Conservation (phyloP, 225 moss, liverwort and hornwort species). For the Takakia lepidozioides region DNA sequence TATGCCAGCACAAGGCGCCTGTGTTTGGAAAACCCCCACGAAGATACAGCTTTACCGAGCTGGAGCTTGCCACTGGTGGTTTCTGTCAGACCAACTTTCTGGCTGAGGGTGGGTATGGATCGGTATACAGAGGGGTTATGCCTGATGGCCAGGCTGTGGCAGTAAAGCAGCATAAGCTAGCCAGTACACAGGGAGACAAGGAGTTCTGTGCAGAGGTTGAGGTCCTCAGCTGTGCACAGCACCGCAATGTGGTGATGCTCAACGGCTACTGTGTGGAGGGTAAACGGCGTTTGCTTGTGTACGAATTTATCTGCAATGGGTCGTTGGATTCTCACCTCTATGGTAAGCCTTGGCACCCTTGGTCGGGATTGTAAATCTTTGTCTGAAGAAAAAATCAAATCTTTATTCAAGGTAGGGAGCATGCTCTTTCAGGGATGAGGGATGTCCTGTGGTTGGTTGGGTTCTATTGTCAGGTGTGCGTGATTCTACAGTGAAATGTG, state of each 20-base stretch:
- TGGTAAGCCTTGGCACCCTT: constrained; percentile 1
- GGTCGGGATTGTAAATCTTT: neutral
- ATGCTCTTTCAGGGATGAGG: too few species aligned
- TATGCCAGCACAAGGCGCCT: constrained; percentile 19
- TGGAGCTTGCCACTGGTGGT: constrained; percentile 12
- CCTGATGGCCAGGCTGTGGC: constrained; percentile 15
- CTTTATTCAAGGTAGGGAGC: too few species aligned
- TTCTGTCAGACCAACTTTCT: constrained; percentile 18
- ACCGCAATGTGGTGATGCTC: constrained; percentile 25
- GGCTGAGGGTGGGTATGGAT: constrained; percentile 24
- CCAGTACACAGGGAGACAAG: constrained; percentile 21
- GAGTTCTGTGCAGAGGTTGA: constrained; percentile 21
- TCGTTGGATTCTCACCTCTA: constrained; percentile 22
- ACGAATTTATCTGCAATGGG: constrained; percentile 27
- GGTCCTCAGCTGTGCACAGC: constrained; percentile 17
- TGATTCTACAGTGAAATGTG: too few species aligned
- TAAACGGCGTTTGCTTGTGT: constrained; percentile 11
- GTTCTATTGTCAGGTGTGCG: too few species aligned
- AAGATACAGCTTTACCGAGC: constrained; percentile 11
- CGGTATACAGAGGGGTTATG: constrained; percentile 15
- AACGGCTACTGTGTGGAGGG: constrained; percentile 17
- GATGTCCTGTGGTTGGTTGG: too few species aligned
- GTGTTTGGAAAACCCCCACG: constrained; percentile 13
- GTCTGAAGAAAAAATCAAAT: neutral
- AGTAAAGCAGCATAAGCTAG: constrained; percentile 24